Percentiles rank a stretch among this genome's conserved stretches.
Conservation (phyloP, 495 filamentous ascomycete species). For the Penicillium coffeae region DNA sequence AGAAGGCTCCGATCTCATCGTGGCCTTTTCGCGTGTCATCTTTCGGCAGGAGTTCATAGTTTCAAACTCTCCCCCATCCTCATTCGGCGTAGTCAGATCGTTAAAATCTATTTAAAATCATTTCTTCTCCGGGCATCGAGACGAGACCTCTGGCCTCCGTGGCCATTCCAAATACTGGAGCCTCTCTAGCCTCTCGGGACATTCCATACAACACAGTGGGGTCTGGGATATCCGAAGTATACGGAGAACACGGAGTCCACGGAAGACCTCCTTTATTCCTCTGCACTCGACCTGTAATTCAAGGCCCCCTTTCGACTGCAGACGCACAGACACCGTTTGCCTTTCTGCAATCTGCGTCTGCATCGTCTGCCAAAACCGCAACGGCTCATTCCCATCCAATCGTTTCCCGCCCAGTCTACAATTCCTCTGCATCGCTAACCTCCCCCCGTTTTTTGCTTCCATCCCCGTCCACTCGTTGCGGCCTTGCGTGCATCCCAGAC, state of each 20-base stretch:
- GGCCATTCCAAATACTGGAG: not conserved
- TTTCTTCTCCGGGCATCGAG: no score
- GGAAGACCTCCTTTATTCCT: no score
- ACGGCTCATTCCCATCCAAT: constrained; percentile 13
- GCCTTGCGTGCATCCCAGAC: not conserved
- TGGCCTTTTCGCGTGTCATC: no score
- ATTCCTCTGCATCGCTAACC: constrained; percentile 2
- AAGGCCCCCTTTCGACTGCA: not conserved
- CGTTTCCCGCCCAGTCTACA: constrained; percentile 15
- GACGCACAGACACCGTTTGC: constrained; percentile 22
- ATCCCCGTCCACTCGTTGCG: constrained; percentile 14
- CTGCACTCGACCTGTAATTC: no score
- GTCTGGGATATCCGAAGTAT: not conserved
- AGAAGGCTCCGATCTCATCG: not conserved
- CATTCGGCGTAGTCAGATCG: not conserved
- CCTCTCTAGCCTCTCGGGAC: not conserved
- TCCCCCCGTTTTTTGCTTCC: constrained; percentile 1
- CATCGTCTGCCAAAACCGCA: not conserved
- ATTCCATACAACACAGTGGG: not conserved
- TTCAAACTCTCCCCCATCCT: not conserved
- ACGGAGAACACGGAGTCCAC: no score
- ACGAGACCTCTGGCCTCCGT: no score
- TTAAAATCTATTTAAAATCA: not conserved
- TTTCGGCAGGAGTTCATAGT: not conserved
- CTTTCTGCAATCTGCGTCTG: constrained; percentile 1